phyloP scores from a whole-genome alignment of 2,329 filamentous ascomycete species.

The Beauveria medogensis region DNA sequence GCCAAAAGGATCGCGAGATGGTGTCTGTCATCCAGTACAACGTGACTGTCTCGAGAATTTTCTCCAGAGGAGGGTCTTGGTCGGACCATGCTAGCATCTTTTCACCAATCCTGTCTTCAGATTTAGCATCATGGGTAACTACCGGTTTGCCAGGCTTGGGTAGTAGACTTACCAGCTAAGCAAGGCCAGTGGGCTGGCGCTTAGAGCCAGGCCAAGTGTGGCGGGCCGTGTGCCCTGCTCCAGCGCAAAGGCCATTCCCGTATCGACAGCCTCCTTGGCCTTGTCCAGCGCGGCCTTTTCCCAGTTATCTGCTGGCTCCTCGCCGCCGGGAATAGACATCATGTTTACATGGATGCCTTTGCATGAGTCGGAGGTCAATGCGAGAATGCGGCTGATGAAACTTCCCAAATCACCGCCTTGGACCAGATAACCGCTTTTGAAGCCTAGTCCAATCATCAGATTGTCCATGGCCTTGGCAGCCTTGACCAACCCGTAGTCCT shows the following conservation, averaged over 20 bases:
- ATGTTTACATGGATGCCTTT: constrained; percentile 31
- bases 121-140: not conserved
- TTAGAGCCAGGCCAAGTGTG: constrained; percentile 48
- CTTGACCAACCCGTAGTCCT: constrained; percentile 25
- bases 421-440: constrained; percentile 40
- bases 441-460: constrained; percentile 45
- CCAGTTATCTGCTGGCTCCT: not conserved
- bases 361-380: constrained; percentile 34
- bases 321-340: constrained; percentile 12
- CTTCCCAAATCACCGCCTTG: constrained; percentile 52
- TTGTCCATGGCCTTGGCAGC: constrained; percentile 37
- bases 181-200: constrained; percentile 45
- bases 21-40: constrained; percentile 49
- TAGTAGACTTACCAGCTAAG: constrained; percentile 37
- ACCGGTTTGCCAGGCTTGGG: too few relatives aligned
- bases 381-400: constrained; percentile 34
- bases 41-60: constrained; percentile 40
- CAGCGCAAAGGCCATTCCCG: constrained; percentile 39
- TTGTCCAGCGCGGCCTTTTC: constrained; percentile 22
- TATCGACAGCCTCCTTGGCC: constrained; percentile 28
- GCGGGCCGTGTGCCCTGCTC: constrained; percentile 46
- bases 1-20: constrained; percentile 39
- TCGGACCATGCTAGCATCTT: constrained; percentile 49
- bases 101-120: constrained; percentile 38
- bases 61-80: constrained; percentile 28